These are phyloP conservation scores for Nannochloropsis gaditana DNA, from an alignment of 108 stramenopile species.

Conservation along the genomic window DNA sequence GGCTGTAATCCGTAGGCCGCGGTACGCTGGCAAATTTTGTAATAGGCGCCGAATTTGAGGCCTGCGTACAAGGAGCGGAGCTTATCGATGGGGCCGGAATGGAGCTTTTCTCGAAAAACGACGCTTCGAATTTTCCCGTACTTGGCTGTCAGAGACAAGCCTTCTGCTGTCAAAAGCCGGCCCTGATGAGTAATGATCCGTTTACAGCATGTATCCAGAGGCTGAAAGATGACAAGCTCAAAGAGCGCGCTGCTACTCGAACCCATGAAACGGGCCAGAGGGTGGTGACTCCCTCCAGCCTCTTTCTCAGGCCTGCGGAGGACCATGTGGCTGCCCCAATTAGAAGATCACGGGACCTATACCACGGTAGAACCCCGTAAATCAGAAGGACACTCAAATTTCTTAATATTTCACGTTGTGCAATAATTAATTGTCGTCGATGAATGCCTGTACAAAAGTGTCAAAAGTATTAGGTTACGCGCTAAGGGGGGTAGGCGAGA, in stretches of 20 bases:
- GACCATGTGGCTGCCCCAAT: too few species aligned
- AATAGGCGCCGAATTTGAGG: background rate
- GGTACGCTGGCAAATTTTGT: slow-evolving; percentile 10
- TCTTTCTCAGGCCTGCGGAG: too few species aligned
- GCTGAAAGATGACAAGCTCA: slow-evolving; percentile 11
- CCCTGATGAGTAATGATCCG: slow-evolving; percentile 9
- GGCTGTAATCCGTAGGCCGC: background rate
- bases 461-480: too few species aligned
- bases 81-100: background rate
- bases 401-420: too few species aligned
- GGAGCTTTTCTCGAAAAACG: background rate
- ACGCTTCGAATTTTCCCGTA: slow-evolving; percentile 1
- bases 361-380: too few species aligned
- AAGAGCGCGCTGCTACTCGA: slow-evolving; percentile 2
- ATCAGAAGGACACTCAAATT: too few species aligned
- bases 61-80: background rate
- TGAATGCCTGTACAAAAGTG: too few species aligned
- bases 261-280: background rate
- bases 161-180: background rate
- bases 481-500: too few species aligned
- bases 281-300: background rate
- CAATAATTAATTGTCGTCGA: too few species aligned
- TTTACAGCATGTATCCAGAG: background rate
- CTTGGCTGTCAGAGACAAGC: slow-evolving; percentile 10
- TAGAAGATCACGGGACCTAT: too few species aligned